Evolutionary conservation across 129 eudicot species (phyloP).

Genomic region (Tanacetum coccineum): DNA sequence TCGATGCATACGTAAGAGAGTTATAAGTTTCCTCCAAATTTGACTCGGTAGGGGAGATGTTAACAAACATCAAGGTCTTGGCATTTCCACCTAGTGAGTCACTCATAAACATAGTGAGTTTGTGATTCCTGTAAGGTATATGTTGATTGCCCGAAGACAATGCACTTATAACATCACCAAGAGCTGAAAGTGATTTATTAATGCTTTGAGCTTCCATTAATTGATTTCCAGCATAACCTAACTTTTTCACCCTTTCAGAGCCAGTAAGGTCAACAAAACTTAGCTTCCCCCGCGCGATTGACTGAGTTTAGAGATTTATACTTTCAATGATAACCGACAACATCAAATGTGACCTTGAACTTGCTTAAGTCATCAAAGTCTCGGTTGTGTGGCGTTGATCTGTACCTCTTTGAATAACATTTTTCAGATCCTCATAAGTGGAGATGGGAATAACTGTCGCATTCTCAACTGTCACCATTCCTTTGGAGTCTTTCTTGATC

Average conservation of each 20-base stretch:
- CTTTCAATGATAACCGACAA: constrained; percentile 79
- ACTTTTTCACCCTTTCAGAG: constrained; percentile 89
- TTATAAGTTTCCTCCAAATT: constrained; percentile 91
- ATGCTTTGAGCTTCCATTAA: constrained; percentile 97
- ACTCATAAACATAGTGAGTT: constrained; percentile 92
- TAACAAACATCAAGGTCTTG: constrained; percentile 93
- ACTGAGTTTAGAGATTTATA: constrained; percentile 89
- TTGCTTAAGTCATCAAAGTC: constrained; percentile 88
- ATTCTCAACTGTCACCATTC: constrained; percentile 92
- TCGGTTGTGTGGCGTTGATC: constrained; percentile 93
- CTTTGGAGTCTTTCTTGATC: constrained; percentile 93
- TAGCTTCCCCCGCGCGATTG: constrained; percentile 82
- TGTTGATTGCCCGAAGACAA: constrained; percentile 79
- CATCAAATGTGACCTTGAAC: constrained; percentile 93
- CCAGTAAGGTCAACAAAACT: constrained; percentile 99
- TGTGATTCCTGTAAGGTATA: constrained; percentile 94
- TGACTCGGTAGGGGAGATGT: constrained; percentile 87
- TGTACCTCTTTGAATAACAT: constrained; percentile 79
- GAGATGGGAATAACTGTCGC: constrained; percentile 65
- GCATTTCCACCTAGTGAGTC: constrained; percentile 98
- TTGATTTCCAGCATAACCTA: constrained; percentile 79
- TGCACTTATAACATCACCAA: constrained; percentile 97
- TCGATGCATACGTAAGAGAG: constrained; percentile 94
- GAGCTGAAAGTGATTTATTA: constrained; percentile 92
- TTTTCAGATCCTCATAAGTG: constrained; percentile 67